Conservation (phyloP, 495 filamentous ascomycete genomes). For the Cercophora newfieldiana region DNA sequence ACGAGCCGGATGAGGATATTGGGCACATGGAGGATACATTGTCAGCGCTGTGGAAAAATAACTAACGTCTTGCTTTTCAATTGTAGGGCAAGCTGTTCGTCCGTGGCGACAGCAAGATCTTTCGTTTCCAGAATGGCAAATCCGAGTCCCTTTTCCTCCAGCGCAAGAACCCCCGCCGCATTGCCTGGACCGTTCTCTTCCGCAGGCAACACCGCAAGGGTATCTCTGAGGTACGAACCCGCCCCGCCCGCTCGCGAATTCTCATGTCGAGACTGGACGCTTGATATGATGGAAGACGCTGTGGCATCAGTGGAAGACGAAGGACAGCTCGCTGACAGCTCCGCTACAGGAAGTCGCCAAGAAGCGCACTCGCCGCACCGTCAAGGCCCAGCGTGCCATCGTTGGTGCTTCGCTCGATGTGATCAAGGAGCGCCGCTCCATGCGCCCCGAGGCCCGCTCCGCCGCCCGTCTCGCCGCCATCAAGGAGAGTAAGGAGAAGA, state of each 20-base stretch:
- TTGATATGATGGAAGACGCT: slow-evolving; percentile 1
- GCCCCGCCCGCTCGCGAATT: neutral
- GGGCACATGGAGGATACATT: neutral
- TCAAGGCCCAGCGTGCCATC: slow-evolving; percentile 98
- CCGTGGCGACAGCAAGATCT: slow-evolving; percentile 99
- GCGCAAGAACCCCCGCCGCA: slow-evolving; percentile 99
- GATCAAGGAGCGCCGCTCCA: slow-evolving; percentile 96
- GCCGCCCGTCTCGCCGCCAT: slow-evolving; percentile 90
- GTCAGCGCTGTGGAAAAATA: neutral
- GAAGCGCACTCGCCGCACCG: slow-evolving; percentile 96
- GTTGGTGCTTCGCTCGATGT: slow-evolving; percentile 98
- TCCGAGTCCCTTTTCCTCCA: slow-evolving; percentile 99
- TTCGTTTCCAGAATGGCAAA: slow-evolving; percentile 99
- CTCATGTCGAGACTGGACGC: neutral
- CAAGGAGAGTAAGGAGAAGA: slow-evolving; percentile 97
- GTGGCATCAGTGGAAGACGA: neutral
- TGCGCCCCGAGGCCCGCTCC: slow-evolving; percentile 90
- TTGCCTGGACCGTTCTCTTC: slow-evolving; percentile 97
- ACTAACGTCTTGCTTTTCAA: slow-evolving; percentile 30
- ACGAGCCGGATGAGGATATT: neutral
- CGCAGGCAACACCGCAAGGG: slow-evolving; percentile 99
- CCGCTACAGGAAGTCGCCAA: slow-evolving; percentile 89
- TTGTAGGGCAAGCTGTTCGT: slow-evolving; percentile 94
- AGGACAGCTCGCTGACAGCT: slow-evolving; percentile 43
- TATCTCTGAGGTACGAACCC: slow-evolving; percentile 90